These are phyloP conservation scores for Dactylellina drechsleri DNA, from an alignment of 2,329 filamentous ascomycete genomes.

Conservation along the genomic window DNA sequence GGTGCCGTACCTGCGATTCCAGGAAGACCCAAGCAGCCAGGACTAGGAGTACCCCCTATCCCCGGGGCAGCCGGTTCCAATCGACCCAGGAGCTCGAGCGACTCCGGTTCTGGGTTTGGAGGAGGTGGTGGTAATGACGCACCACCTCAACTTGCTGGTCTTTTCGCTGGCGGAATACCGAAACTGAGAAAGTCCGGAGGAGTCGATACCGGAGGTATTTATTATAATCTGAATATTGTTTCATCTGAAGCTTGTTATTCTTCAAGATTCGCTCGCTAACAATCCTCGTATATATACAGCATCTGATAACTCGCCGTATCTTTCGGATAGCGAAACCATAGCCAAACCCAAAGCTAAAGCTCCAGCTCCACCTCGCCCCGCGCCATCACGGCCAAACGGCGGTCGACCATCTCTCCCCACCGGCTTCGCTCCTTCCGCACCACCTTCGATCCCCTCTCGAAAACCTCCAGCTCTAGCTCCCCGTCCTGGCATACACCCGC, in stretches of 20 bases:
- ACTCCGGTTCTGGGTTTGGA: constrained; percentile 39
- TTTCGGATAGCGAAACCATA: constrained; percentile 80
- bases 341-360: constrained; percentile 69
- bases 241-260: not conserved
- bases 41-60: constrained; percentile 38
- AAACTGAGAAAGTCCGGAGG: constrained; percentile 88
- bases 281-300: constrained; percentile 63
- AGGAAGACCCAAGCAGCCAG: constrained; percentile 21
- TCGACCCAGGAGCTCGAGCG: constrained; percentile 50
- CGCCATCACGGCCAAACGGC: constrained; percentile 66
- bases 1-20: constrained; percentile 40
- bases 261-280: not conserved
- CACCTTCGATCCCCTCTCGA: constrained; percentile 64
- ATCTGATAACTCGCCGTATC: constrained; percentile 75
- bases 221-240: no score
- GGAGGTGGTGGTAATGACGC: constrained; percentile 65
- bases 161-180: constrained; percentile 95
- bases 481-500: constrained; percentile 67
- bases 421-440: constrained; percentile 65
- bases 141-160: constrained; percentile 82
- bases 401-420: constrained; percentile 71
- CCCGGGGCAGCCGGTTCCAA: constrained; percentile 40
- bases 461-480: constrained; percentile 66
- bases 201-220: constrained; percentile 74
- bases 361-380: constrained; percentile 68